These are phyloP conservation scores for Silene coronaria DNA, from an alignment of 179 eudicot species.

Conservation along the genomic window DNA sequence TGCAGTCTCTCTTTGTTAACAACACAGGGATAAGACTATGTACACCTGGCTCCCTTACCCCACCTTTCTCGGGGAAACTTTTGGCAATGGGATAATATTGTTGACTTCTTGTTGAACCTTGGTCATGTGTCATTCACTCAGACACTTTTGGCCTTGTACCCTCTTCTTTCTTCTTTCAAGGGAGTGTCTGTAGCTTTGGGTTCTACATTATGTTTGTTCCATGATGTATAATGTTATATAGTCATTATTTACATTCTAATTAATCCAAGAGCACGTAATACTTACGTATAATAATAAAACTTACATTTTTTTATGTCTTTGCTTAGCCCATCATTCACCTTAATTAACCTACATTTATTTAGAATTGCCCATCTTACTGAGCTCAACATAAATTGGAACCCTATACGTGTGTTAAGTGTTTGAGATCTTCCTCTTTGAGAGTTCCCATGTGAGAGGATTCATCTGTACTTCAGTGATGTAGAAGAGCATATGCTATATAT, in stretches of 20 bases:
- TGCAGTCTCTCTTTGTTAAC: background rate
- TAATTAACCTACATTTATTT: background rate
- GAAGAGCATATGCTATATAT: background rate
- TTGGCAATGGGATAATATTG: background rate
- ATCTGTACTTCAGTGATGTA: background rate
- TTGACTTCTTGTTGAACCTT: background rate
- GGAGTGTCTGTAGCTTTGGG: background rate
- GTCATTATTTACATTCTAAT: background rate
- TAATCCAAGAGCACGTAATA: background rate
- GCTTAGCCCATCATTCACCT: constrained; percentile 5
- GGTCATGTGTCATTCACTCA: background rate
- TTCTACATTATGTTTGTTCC: background rate
- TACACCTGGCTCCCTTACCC: background rate
- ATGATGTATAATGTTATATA: background rate
- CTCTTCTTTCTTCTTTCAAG: background rate
- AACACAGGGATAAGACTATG: background rate
- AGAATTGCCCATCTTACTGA: background rate
- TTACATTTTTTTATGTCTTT: background rate
- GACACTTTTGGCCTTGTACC: background rate
- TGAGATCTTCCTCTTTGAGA: background rate
- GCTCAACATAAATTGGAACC: background rate
- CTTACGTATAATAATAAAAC: background rate
- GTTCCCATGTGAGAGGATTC: background rate
- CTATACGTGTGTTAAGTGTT: background rate
- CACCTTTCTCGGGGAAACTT: background rate